Evolutionary conservation across 2,329 filamentous ascomycete genomes (phyloP), one percentile per base, ranked within the genome.

Genomic region (Arachnomyces sp.): DNA sequence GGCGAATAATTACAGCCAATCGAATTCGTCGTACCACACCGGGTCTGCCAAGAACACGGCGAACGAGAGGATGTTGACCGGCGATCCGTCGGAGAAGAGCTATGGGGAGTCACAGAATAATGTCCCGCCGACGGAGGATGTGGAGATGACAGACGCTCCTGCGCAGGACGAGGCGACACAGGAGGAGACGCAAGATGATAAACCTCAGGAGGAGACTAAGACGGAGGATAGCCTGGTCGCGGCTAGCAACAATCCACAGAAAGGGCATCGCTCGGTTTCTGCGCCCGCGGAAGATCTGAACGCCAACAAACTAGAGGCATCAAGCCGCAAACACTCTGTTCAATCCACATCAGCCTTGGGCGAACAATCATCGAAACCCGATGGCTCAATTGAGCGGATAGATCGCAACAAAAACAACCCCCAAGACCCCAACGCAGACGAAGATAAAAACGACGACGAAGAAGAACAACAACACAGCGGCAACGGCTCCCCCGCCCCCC

Each of bases 401-500:
- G 25, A 36, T 28, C 9, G 8, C 8, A 7, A 17, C 29, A 28
- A 35, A 7, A 2, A 29, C 9, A 29, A 40, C 37, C 34, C 13
- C 15, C 49, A 51, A 6, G 41, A 39, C 6, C 37, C 44, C 30
- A 46, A 35, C 2, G 34, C 36, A 14, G 51, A 49, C 17, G 50
- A 54, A 14, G 49, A 51, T n/a, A 46, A 40, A 25, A 52, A 54
- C 18, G 49, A 52, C 25, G 58, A 63, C 35, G 49, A 56, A 60
- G 41, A 50, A 55, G 13, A 54, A 61, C 32, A 58, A 49, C 31
- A 12, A 32, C 15, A 16, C n/a, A 18, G 14, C 9, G 18, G 14
- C 32, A 7, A 36, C 4, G 58, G 55, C 20, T 63, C 61, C 0
- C 61, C 61, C 2, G 63, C 62, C 36, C 66, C 65, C 4, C 64